Base-by-base conservation (phyloP, 2,329 filamentous ascomycete genomes). In the Ophiostoma sp. region DNA sequence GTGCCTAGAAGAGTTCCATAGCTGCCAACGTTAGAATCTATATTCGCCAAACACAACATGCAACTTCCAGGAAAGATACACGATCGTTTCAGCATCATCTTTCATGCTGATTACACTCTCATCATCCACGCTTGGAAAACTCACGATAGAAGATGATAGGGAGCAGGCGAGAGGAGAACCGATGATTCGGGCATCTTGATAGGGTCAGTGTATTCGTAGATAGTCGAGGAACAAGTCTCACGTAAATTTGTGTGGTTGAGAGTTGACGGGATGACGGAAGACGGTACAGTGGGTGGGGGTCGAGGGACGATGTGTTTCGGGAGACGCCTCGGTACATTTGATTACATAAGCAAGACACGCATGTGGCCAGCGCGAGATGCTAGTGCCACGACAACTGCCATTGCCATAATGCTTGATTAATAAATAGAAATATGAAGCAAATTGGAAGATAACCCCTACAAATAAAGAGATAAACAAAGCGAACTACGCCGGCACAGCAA, bases 1-100 rank as follows among this genome's bases (percentile, higher is more conserved):
- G 90, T 90, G 73, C 95, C 95, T 17, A 98, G 83, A 67, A 98
- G 86, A 27, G 92, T 93, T 74, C 93, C 93, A 81, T 96, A 97
- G 77, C 92, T 95, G 75, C 7, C 36, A 4, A 1, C 11, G 36
- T 67, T 67, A 67, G 64, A 65, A 11, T 20, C 11, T 15, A 17
- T 13, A 60, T 31, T 60, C 54, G 23, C 4, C 54, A 60, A 31
- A 15, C 13, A 60, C 27, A 4, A 54, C n/a, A 23, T 11, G 23
- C n/a, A 27, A 27, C 6, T 20, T 54, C 48, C 6, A 54, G 20
- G 20, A 8, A 23, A 54, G 8, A 20, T 44, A 44, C 10, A 15
- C 15, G 41, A 44, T 13, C 13, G 41, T 44, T 44, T 17, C 5
- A 44, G 41, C 15, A 54, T 54, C 7, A 23, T 23, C 48, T 10